phyloP scores from a whole-genome alignment of 2,329 filamentous ascomycete species.

The Pseudodiploospora longispora region DNA sequence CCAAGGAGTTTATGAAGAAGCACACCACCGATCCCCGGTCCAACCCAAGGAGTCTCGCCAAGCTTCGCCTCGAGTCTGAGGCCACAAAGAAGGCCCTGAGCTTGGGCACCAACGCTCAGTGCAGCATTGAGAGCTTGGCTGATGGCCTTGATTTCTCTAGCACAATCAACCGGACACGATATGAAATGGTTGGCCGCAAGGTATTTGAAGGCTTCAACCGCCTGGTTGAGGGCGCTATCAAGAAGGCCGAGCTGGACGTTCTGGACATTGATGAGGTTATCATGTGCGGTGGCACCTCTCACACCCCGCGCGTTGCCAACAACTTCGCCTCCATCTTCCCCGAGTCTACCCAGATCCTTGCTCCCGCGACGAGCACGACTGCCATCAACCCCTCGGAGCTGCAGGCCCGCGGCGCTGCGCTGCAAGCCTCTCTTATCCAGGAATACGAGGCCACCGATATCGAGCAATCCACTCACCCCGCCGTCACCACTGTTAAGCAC shows the following conservation, averaged over 20 bases:
- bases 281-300: constrained; percentile 81
- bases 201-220: constrained; percentile 83
- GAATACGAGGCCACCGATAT: constrained; percentile 93
- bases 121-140: constrained; percentile 85
- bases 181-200: constrained; percentile 81
- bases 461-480: constrained; percentile 89
- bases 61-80: constrained; percentile 87
- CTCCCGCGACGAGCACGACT: constrained; percentile 67
- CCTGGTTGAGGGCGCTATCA: constrained; percentile 73
- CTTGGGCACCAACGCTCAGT: constrained; percentile 77
- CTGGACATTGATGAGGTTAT: constrained; percentile 94
- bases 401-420: constrained; percentile 78
- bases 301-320: constrained; percentile 86
- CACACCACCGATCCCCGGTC: constrained; percentile 80
- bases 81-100: constrained; percentile 86
- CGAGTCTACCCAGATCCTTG: constrained; percentile 66
- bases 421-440: constrained; percentile 89
- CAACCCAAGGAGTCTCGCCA: constrained; percentile 75
- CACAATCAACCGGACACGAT: constrained; percentile 87
- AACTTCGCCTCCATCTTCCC: constrained; percentile 77
- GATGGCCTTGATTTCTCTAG: constrained; percentile 86
- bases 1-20: constrained; percentile 99
- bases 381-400: constrained; percentile 94
- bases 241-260: constrained; percentile 87
- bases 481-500: constrained; percentile 90